Percentiles rank a stretch among this genome's conserved stretches.
Conservation (phyloP, 2,329 filamentous ascomycete genomes). For the Thielaviopsis musarum region DNA sequence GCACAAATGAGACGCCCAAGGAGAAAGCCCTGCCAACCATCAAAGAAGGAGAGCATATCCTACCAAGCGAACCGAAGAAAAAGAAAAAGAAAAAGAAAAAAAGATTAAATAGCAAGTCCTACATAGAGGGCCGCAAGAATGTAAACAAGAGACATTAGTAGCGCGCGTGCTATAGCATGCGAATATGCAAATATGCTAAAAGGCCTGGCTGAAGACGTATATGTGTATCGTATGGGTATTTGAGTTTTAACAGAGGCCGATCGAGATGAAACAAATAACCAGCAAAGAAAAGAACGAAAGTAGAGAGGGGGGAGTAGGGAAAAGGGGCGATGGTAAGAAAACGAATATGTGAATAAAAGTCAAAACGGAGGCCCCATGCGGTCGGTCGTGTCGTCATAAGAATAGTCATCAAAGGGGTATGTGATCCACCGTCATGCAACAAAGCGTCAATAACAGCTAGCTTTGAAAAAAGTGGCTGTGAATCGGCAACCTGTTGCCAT, state of each 20-base stretch:
- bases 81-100: background rate
- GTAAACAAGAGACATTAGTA: background rate
- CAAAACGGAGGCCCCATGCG: background rate
- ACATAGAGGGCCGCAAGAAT: background rate
- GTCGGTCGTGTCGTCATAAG: conserved; percentile 6
- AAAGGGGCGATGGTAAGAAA: background rate
- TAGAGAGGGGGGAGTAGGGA: background rate
- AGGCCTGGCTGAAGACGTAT: background rate
- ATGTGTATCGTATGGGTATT: background rate
- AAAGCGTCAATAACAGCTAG: background rate
- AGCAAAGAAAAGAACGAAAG: background rate
- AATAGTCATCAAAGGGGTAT: background rate
- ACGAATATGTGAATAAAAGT: background rate
- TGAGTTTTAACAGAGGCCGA: background rate
- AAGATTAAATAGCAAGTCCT: background rate
- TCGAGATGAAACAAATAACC: background rate
- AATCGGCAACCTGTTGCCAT: background rate
- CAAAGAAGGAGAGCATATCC: background rate
- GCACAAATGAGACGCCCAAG: background rate
- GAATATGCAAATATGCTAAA: background rate
- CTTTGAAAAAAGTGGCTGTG: background rate
- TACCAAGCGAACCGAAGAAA: background rate
- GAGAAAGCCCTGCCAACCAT: background rate
- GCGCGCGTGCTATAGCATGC: background rate
- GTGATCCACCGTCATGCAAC: background rate